Percentiles rank a stretch among this genome's conserved stretches.
These are phyloP conservation scores for Seiridium unicorne DNA, from an alignment of 2,329 filamentous ascomycete species.

Conservation along the genomic window DNA sequence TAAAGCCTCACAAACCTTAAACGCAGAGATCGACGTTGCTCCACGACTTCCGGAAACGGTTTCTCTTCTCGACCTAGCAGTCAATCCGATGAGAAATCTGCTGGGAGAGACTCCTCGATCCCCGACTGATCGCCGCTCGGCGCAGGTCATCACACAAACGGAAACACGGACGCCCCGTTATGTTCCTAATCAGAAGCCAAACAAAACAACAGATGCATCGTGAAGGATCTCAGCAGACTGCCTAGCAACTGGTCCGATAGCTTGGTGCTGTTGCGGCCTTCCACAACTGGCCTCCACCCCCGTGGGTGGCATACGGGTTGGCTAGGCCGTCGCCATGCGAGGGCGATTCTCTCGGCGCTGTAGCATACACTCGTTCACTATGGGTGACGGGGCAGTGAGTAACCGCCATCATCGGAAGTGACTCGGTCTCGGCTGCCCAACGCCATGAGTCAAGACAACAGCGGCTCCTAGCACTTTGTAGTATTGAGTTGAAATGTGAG, in stretches of 20 bases:
- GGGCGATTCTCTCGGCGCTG: background rate
- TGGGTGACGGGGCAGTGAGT: background rate
- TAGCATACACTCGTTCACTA: background rate
- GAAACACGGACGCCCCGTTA: no score
- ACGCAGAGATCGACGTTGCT: background rate
- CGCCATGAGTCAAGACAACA: constrained; percentile 1
- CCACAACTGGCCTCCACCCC: background rate
- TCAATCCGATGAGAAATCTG: background rate
- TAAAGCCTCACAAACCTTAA: constrained; percentile 3
- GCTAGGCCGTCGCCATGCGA: background rate
- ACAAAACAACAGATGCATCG: background rate
- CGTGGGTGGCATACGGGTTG: background rate
- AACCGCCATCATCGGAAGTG: background rate
- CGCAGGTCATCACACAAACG: no score
- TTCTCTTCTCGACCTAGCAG: background rate
- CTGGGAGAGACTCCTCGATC: background rate
- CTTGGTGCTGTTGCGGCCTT: background rate
- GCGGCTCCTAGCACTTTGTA: background rate
- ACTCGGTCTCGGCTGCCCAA: constrained; percentile 1
- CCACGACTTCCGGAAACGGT: background rate
- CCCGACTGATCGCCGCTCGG: background rate
- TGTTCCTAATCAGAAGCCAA: background rate
- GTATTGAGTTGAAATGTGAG: background rate
- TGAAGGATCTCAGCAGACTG: background rate
- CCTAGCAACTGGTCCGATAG: background rate